Conservation (phyloP, 257 asterid genomes). For the Vinca minor region DNA sequence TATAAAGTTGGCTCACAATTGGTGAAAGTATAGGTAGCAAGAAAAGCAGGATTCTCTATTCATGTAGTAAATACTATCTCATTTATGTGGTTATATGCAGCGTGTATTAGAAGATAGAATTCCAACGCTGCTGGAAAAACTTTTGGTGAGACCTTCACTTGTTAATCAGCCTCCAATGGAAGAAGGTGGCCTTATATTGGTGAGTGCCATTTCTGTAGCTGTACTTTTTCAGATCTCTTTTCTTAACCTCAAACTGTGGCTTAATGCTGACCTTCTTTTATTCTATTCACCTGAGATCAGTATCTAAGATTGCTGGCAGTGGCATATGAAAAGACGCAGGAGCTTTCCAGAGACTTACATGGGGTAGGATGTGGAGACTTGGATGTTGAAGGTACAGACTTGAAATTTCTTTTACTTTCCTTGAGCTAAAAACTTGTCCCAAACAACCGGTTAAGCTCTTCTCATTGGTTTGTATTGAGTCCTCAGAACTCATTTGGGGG, state of each 20-base stretch:
- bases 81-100: conserved; percentile 33
- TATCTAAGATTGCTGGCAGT: conserved; percentile 92
- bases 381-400: conserved; percentile 77
- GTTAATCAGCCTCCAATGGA: conserved; percentile 86
- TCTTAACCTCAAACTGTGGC: conserved; percentile 8
- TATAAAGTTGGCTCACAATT: background rate
- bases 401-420: background rate
- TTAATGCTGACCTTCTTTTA: conserved; percentile 20
- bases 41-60: background rate
- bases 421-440: conserved; percentile 1
- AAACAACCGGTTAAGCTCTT: background rate
- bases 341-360: conserved; percentile 76
- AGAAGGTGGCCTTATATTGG: conserved; percentile 91
- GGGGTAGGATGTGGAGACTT: conserved; percentile 95
- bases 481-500: background rate
- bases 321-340: conserved; percentile 91
- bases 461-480: background rate
- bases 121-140: conserved; percentile 86
- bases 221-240: conserved; percentile 5
- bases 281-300: conserved; percentile 36
- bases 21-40: conserved; percentile 2
- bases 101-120: conserved; percentile 94
- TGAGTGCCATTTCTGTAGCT: conserved; percentile 32
- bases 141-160: conserved; percentile 82
- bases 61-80: no score